These are phyloP conservation scores for Kalanchoe fedtschenkoi DNA, from an alignment of 164 flowering plant species.

Conservation along the genomic window DNA sequence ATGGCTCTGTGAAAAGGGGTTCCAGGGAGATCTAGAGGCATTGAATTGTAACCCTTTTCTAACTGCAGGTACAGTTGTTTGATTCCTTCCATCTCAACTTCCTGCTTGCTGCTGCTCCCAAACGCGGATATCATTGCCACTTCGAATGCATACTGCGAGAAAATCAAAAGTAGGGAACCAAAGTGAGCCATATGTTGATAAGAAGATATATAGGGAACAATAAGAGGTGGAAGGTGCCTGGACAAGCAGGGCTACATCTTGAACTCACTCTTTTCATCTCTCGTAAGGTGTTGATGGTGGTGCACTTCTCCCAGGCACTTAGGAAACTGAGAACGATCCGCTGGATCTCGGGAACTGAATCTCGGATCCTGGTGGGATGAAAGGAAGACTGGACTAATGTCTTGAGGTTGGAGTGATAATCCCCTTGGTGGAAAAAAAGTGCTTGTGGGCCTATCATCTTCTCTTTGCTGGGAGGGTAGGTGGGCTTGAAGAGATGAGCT, in stretches of 20 bases:
- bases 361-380: conserved; percentile 45
- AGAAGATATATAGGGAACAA: background rate
- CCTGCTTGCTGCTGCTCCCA: conserved; percentile 20
- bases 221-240: too few relatives aligned
- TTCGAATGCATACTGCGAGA: conserved; percentile 53
- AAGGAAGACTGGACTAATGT: conserved; percentile 62
- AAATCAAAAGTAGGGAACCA: background rate
- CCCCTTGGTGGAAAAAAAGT: conserved; percentile 76
- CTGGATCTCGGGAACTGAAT: conserved; percentile 44
- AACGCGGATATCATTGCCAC: conserved; percentile 70
- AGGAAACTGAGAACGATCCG: conserved; percentile 33
- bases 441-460: conserved; percentile 74
- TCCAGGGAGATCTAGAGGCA: conserved; percentile 77
- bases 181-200: too few relatives aligned
- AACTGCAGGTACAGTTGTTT: conserved; percentile 40
- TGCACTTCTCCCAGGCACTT: conserved; percentile 31
- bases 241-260: too few relatives aligned
- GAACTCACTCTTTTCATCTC: conserved; percentile 61
- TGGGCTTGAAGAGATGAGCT: conserved; percentile 63
- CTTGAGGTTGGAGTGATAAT: conserved; percentile 59
- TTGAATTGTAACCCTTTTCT: conserved; percentile 82
- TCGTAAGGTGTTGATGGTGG: conserved; percentile 38
- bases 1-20: conserved; percentile 57
- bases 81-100: conserved; percentile 36
- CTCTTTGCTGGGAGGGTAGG: conserved; percentile 74